phyloP scores from a whole-genome alignment of 2,329 filamentous ascomycete species.

The Trichoderma breve region DNA sequence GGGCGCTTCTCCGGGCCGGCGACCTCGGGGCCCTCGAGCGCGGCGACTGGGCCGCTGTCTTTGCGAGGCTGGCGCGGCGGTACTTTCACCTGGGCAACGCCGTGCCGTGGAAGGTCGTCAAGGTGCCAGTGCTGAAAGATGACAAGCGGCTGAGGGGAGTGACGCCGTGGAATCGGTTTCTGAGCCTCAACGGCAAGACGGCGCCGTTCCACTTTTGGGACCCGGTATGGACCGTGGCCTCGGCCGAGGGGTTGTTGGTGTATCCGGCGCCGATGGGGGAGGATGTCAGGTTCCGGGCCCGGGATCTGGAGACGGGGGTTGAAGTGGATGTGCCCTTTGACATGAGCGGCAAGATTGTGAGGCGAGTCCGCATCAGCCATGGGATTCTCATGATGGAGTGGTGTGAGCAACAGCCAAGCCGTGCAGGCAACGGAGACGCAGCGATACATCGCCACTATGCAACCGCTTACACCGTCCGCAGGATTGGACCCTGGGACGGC shows the following conservation, averaged over 20 bases:
- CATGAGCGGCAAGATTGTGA: slow-evolving; percentile 47
- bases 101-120: slow-evolving; percentile 38
- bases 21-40: slow-evolving; percentile 19
- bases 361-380: slow-evolving; percentile 53
- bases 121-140: slow-evolving; percentile 24
- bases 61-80: slow-evolving; percentile 50
- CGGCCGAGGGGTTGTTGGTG: slow-evolving; percentile 54
- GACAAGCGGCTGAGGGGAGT: slow-evolving; percentile 35
- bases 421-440: slow-evolving; percentile 51
- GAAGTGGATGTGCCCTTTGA: slow-evolving; percentile 52
- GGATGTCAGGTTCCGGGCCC: slow-evolving; percentile 40
- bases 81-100: slow-evolving; percentile 54
- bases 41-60: slow-evolving; percentile 43
- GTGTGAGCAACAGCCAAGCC: slow-evolving; percentile 53
- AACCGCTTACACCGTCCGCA: slow-evolving; percentile 53
- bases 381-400: slow-evolving; percentile 62
- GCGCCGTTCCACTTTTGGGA: slow-evolving; percentile 47
- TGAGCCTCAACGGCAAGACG: slow-evolving; percentile 41
- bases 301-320: slow-evolving; percentile 48
- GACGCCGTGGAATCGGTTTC: slow-evolving; percentile 44
- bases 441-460: slow-evolving; percentile 58
- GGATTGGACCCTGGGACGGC: background rate
- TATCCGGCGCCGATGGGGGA: slow-evolving; percentile 40
- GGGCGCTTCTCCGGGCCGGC: slow-evolving; percentile 20
- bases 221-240: slow-evolving; percentile 53